Evolutionary conservation across 2,329 filamentous ascomycete genomes (phyloP), one percentile per base, ranked within the genome.

Genomic region (Beauveria sp.): DNA sequence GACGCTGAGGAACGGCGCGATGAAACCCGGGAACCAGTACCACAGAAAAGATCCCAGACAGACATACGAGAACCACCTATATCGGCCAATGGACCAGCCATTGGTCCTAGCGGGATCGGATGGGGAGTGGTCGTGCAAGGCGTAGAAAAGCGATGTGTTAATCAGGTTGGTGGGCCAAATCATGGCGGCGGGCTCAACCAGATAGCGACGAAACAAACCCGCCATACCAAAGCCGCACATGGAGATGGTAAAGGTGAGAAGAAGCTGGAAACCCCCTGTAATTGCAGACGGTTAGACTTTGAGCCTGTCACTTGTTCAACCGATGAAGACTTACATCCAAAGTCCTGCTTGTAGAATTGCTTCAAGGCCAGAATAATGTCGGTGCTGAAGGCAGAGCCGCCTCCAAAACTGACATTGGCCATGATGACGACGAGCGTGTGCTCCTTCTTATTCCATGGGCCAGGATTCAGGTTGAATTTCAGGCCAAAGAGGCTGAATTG

Each of bases 251-350:
- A 77, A 65, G 1, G 73, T 71, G 1, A 75, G 69, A 48, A 76
- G 62, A 48, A 76, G 70, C 12, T 71, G 71, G 52, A 75, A 75
- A 9, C 73, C 72, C 0, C 73, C 58, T 61, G 26, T 85, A 87
- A 63, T 81, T 82, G 58, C 84, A 78, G 75, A 89, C 81, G 68
- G 87, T 82, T 3, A 87, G 86, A 0, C 85, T 86, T 63, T 88
- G 82, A 2, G 86, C 85, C 66, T 89, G 89, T 0, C 86, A 86
- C 10, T 14, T 1, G 20, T 3, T 44, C 1, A 2, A 5, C 8
- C 1, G 4, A 22, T 7, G 9, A 16, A 2, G 20, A 55, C 58
- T 61, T 43, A 55, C 58, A 70, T 16, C 69, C 69, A 10, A 78
- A 70, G 1, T 71, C 64, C 56, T 77, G 76, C 50, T 74, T 71